Evolutionary conservation across 2,329 filamentous ascomycete species (phyloP).

Genomic region (Colletotrichum nymphaeae): DNA sequence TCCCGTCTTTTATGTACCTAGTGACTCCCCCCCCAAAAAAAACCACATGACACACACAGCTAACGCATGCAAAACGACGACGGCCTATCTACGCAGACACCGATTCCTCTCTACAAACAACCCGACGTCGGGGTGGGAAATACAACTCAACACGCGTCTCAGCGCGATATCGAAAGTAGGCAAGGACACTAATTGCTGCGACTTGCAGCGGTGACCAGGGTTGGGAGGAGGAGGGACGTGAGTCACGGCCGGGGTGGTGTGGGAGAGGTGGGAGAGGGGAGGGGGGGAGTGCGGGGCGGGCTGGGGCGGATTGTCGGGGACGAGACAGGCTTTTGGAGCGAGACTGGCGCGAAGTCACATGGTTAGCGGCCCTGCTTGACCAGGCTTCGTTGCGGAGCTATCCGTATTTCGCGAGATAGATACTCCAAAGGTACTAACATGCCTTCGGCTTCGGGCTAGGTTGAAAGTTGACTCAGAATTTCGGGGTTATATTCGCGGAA

Average conservation of each 20-base stretch:
- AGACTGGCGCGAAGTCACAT: slow-evolving; percentile 47
- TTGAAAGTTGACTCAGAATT: not conserved
- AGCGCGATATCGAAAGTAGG: not conserved
- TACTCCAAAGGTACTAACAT: not conserved
- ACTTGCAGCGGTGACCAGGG: not conserved
- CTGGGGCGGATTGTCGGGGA: not conserved
- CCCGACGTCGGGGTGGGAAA: not conserved
- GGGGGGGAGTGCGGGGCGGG: not conserved
- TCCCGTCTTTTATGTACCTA: slow-evolving; percentile 25
- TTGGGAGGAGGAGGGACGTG: slow-evolving; percentile 33
- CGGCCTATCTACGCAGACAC: not conserved
- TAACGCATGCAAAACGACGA: not conserved
- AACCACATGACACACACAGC: not conserved
- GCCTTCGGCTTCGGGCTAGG: not conserved
- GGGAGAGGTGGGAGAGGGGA: not conserved
- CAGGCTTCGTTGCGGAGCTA: not conserved
- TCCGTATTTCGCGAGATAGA: too few relatives aligned
- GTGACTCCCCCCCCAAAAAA: not conserved
- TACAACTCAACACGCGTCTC: not conserved
- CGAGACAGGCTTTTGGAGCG: slow-evolving; percentile 30
- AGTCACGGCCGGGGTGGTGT: slow-evolving; percentile 39
- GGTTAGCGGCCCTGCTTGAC: slow-evolving; percentile 10
- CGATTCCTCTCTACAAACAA: too few relatives aligned
- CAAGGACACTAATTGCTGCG: not conserved
- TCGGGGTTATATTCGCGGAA: not conserved